Base-by-base conservation (phyloP, 352 stramenopile species). In the Globisporangium okanoganense region DNA sequence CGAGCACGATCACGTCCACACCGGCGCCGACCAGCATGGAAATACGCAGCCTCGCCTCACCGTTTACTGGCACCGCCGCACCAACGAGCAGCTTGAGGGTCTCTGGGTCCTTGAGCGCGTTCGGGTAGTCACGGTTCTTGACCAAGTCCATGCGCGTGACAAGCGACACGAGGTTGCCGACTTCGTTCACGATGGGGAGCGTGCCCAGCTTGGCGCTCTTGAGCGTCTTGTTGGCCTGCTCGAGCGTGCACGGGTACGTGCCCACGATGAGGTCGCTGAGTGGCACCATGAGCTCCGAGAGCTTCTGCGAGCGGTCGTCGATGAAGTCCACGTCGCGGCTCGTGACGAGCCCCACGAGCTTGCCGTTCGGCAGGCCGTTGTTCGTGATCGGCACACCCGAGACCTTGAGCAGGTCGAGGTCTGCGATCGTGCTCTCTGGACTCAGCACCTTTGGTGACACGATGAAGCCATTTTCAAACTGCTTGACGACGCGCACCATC, bases 391-490 rank as follows among this genome's bases (percentile, higher is more conserved):
- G 97, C 60, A 99, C 98, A 33, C 97, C 97, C 13, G 94, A 98
- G 38, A 88, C 82, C 71, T 99, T 99, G 48, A 98, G 88, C 50
- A 77, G 31, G 58, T 98, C 82, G 18, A 99, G 87, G 71, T 99
- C 93, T 6, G 73, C 86, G 25, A 99, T 83, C 7, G 96, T 99
- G 72, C 94, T 68, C 35, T 88, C 76, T 2, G 96, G 94, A 27
- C 82, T 93, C 25, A 99, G 78, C 69, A 97, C 98, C 60, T 98
- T 90, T n/a, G 97, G 97, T 72, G 98, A 92, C 41, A 95, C 90
- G 72, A 99, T 99, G 81, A 99, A 99, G 47, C 97, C 97, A 78
- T 99, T 99, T 76, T 99, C 98, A 74, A 96, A 99, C 50, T 92
- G 88, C 79, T 99, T 99, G 40, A 99, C 97, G 9, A 74, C 55